Evolutionary conservation across 2,329 filamentous ascomycete genomes (phyloP).

Genomic region (Fusarium nisikadoi): DNA sequence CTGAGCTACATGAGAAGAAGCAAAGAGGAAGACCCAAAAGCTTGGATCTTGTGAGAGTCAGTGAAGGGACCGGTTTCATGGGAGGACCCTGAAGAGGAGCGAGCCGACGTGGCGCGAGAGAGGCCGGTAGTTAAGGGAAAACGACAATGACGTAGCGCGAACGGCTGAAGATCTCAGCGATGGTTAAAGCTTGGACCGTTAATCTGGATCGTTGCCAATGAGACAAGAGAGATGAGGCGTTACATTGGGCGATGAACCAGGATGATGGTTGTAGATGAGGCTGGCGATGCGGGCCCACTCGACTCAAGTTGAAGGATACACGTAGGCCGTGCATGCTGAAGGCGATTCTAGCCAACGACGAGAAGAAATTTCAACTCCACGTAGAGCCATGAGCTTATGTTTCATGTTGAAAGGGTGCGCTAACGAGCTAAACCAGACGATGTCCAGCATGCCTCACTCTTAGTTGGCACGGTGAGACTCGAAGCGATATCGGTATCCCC

Average conservation of each 20-base stretch:
- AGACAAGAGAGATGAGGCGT: slow-evolving; percentile 25
- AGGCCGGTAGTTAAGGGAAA: slow-evolving; percentile 26
- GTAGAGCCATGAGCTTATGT: slow-evolving; percentile 17
- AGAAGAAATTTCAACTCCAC: slow-evolving; percentile 6
- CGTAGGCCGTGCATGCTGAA: slow-evolving; percentile 23
- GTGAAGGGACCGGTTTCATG: slow-evolving; percentile 36
- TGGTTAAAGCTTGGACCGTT: slow-evolving; percentile 18
- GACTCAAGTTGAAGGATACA: slow-evolving; percentile 19
- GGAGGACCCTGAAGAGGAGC: slow-evolving; percentile 38
- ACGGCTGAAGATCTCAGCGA: slow-evolving; percentile 36
- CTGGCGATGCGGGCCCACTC: slow-evolving; percentile 37
- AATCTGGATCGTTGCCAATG: slow-evolving; percentile 38
- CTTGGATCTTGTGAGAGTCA: slow-evolving; percentile 32
- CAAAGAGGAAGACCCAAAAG: slow-evolving; percentile 25
- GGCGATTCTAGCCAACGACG: not conserved
- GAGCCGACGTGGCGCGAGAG: slow-evolving; percentile 38
- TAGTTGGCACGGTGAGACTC: slow-evolving; percentile 10
- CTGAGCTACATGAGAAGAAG: slow-evolving; percentile 19
- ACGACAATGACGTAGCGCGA: slow-evolving; percentile 36
- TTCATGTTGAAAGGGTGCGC: slow-evolving; percentile 25
- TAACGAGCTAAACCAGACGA: slow-evolving; percentile 19
- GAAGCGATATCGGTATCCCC: slow-evolving; percentile 6
- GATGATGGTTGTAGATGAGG: slow-evolving; percentile 45
- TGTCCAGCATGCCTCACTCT: slow-evolving; percentile 24
- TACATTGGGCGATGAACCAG: slow-evolving; percentile 19